These are phyloP conservation scores for Trichoderma asperellum DNA, from an alignment of 2,329 filamentous ascomycete genomes.

Conservation along the genomic window DNA sequence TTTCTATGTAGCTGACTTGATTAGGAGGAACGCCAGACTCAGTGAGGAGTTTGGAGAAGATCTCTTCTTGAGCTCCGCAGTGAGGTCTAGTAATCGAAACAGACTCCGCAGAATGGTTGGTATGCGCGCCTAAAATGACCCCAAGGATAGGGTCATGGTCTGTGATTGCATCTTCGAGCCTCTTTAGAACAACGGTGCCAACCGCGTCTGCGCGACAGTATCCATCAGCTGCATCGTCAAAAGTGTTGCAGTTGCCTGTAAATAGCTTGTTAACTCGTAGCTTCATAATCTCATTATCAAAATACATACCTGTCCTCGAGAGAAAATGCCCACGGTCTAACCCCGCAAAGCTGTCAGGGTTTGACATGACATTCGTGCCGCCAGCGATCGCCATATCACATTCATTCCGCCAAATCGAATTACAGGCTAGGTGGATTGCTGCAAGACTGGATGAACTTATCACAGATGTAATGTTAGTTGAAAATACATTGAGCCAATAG, in stretches of 20 bases:
- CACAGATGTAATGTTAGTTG: background rate
- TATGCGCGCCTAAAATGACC: conserved; percentile 68
- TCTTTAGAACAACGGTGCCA: conserved; percentile 76
- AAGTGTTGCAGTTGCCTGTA: conserved; percentile 64
- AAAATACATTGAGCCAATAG: no score
- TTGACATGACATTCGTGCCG: conserved; percentile 78
- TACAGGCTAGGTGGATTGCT: conserved; percentile 52
- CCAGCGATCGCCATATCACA: conserved; percentile 82
- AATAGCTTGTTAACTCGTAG: background rate
- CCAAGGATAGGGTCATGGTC: conserved; percentile 78
- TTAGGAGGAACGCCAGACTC: conserved; percentile 74
- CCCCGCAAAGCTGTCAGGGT: conserved; percentile 78
- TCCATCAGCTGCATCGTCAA: conserved; percentile 78
- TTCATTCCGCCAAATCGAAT: conserved; percentile 60
- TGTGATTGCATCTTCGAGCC: conserved; percentile 74
- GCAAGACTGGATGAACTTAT: conserved; percentile 71
- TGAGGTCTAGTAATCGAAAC: conserved; percentile 69
- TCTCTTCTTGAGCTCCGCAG: conserved; percentile 21
- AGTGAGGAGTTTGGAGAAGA: conserved; percentile 57
- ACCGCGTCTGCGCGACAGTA: conserved; percentile 82
- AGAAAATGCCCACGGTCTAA: conserved; percentile 78
- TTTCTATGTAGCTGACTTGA: conserved; percentile 83
- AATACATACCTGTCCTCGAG: conserved; percentile 49
- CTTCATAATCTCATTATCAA: no score
- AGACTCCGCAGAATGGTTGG: conserved; percentile 73